A percentile compares a stretch with the other conserved stretches of the same genome.
Evolutionary conservation across 2,329 filamentous ascomycete species (phyloP).

Genomic region (Hypoxylon sp.): DNA sequence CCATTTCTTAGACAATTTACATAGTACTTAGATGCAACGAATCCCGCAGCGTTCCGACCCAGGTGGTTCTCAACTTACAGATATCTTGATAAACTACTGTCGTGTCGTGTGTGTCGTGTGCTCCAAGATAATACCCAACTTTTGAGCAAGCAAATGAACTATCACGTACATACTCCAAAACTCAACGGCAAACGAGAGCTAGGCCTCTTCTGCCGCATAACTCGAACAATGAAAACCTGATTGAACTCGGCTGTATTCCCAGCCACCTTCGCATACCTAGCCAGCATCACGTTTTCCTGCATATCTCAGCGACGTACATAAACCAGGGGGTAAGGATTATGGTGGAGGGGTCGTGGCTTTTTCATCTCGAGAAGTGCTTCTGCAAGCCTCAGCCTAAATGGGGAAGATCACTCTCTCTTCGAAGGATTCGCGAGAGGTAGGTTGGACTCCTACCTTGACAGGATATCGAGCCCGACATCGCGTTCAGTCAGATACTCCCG

Average conservation of each 20-base stretch:
- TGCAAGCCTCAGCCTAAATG: conserved; percentile 49
- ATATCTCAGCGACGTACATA: conserved; percentile 28
- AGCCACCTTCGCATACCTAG: conserved; percentile 13
- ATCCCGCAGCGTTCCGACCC: conserved; percentile 33
- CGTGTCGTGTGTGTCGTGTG: conserved; percentile 34
- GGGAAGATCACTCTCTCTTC: conserved; percentile 35
- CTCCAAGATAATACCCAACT: conserved; percentile 15
- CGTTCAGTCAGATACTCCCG: conserved; percentile 11
- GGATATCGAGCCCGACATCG: conserved; percentile 8
- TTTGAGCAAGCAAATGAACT: conserved; percentile 17
- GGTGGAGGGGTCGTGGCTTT: conserved; percentile 31
- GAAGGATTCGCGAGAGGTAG: conserved; percentile 12
- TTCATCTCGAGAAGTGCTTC: conserved; percentile 34
- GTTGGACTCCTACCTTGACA: conserved; percentile 11
- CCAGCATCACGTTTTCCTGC: conserved; percentile 27
- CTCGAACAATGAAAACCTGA: conserved; percentile 21
- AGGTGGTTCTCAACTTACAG: neutral
- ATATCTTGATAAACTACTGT: conserved; percentile 22
- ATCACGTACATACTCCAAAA: conserved; percentile 21
- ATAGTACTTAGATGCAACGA: conserved; percentile 39
- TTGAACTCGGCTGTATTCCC: conserved; percentile 21
- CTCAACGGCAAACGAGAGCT: conserved; percentile 5
- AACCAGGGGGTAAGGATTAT: conserved; percentile 16
- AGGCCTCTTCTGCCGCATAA: conserved; percentile 11
- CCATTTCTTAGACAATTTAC: conserved; percentile 23